Evolutionary conservation across 805 yeast genomes (phyloP).

Genomic region (Lipomyces sp.): DNA sequence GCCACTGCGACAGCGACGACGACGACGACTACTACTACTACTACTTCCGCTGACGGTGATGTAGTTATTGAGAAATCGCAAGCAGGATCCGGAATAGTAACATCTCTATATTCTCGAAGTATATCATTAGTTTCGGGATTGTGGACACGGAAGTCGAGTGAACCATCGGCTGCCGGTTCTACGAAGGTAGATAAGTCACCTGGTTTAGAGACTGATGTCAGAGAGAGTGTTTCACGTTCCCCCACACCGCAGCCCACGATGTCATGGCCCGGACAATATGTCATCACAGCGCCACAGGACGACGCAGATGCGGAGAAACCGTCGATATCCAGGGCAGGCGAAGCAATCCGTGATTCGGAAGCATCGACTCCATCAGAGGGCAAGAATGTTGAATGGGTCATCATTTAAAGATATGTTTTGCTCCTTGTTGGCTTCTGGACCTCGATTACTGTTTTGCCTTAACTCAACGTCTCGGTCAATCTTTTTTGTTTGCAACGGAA

Average conservation of each 20-base stretch:
- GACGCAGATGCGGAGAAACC: not conserved
- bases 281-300: not conserved
- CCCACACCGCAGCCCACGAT: not conserved
- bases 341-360: not conserved
- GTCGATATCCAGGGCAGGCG: not conserved
- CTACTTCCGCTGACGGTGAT: not conserved
- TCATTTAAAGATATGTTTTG: not conserved
- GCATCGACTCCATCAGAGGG: not conserved
- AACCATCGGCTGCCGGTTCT: not conserved
- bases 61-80: not conserved
- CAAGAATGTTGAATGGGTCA: not conserved
- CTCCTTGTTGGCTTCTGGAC: not conserved
- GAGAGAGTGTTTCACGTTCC: not conserved
- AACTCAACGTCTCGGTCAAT: not conserved
- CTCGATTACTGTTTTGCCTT: not conserved
- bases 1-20: not conserved
- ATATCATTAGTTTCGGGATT: not conserved
- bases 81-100: not conserved
- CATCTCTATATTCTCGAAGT: not conserved
- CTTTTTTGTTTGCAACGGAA: not conserved
- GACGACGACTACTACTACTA: no score
- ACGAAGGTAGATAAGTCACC: not conserved
- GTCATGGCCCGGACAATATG: not conserved
- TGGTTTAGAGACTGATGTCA: not conserved
- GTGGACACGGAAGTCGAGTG: not conserved